Percentiles rank a stretch among this genome's conserved stretches.
Evolutionary conservation across 768 basidiomycete species (phyloP).

Genomic region (Tylopilus vinaceipallidus): DNA sequence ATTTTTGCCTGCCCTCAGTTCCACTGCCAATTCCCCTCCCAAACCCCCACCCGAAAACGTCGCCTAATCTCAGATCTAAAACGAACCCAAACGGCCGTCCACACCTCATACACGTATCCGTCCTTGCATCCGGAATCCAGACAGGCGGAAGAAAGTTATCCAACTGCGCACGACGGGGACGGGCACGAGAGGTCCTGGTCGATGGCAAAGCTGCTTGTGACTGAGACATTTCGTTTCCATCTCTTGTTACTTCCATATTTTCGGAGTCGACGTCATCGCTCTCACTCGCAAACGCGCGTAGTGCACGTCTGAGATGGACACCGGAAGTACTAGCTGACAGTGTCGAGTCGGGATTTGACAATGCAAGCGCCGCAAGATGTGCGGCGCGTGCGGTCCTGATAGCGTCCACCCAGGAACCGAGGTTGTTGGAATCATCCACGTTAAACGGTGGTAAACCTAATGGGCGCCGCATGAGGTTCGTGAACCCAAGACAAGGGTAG

Average conservation of each 20-base stretch:
- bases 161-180: constrained; percentile 26
- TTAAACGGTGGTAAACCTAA: constrained; percentile 4
- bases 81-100: constrained; percentile 63
- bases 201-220: not conserved
- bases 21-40: constrained; percentile 39
- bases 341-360: constrained; percentile 76
- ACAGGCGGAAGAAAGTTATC: constrained; percentile 81
- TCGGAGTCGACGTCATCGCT: constrained; percentile 28
- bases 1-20: constrained; percentile 13
- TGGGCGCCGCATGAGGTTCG: too few species aligned
- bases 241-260: constrained; percentile 43
- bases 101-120: constrained; percentile 86
- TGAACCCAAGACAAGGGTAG: not conserved
- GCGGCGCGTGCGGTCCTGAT: constrained; percentile 71
- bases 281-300: constrained; percentile 69
- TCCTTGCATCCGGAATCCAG: constrained; percentile 88
- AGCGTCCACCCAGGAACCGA: constrained; percentile 63
- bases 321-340: constrained; percentile 76
- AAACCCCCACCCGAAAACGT: constrained; percentile 29
- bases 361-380: constrained; percentile 65
- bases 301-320: constrained; percentile 66
- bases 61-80: constrained; percentile 24
- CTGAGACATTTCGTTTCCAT: constrained; percentile 36
- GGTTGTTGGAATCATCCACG: constrained; percentile 7
- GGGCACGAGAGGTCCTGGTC: not conserved